Base-by-base conservation (phyloP, 1,284 basidiomycete genomes). In the Tylopilus sp. region DNA sequence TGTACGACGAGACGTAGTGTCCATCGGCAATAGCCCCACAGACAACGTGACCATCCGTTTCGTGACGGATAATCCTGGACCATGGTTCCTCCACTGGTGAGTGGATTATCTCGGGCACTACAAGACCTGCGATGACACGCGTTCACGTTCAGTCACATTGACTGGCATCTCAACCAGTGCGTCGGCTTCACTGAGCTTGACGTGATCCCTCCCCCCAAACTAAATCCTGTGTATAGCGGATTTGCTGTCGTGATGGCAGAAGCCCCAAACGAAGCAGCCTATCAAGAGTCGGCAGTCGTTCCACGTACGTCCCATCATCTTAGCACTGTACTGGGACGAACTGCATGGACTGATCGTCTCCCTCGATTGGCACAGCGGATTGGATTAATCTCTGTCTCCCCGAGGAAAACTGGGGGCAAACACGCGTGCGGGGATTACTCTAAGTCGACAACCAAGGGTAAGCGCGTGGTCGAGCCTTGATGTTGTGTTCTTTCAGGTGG, bases 231-330 rank as follows among this genome's bases (percentile, higher is more conserved):
- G 1, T 36, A 1, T 18, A 71, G 66, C 9, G 69, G 68, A 3
- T 58, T 68, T 35, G 68, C 69, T 10, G 58, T 53, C 2, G 60
- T 71, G 21, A 58, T 68, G 58, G 66, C 66, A 3, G 66, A 70
- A 44, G 61, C 61, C 0, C 56, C 55, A 2, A 5, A 6, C 6
- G 6, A 29, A 10, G n/a, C 46, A 8, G 46, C 33, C 12, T 1
- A 35, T 5, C n/a, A 60, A 21, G 13, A 56, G 26, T 29, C 28
- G 0, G 16, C 21, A 8, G 52, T 44, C 0, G 11, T 55, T 19
- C 65, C 65, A 45, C 18, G 69, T 58, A 52, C 9, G 51, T 44
- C 13, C 29, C 9, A 3, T 25, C n/a, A 6, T 23, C 7, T n/a
- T n/a, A n/a, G n/a, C n/a, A 11, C 3, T 13, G 6, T 21, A 13